These are phyloP conservation scores for Colletotrichum acutatum DNA, from an alignment of 2,329 filamentous ascomycete genomes.

Conservation along the genomic window DNA sequence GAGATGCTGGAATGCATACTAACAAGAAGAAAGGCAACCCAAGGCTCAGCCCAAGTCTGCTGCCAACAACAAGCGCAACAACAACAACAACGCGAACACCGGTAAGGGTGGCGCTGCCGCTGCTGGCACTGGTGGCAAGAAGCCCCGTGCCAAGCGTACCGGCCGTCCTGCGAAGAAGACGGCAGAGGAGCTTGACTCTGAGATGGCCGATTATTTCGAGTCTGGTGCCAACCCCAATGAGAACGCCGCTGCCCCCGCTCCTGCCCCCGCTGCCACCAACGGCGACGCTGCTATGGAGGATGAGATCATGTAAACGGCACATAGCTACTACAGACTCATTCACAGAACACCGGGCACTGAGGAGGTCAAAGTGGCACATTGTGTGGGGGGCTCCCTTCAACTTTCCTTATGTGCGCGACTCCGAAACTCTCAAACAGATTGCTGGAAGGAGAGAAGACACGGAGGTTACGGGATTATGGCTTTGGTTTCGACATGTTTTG, in stretches of 20 bases:
- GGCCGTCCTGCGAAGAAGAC: constrained; percentile 85
- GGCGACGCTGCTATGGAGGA: constrained; percentile 75
- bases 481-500: constrained; percentile 29
- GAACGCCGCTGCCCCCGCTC: constrained; percentile 58
- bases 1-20: constrained; percentile 9
- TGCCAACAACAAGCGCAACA: constrained; percentile 73
- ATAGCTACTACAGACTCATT: background rate
- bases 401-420: constrained; percentile 28
- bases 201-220: constrained; percentile 97
- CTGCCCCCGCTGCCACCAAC: constrained; percentile 55
- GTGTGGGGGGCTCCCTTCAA: constrained; percentile 5
- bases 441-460: constrained; percentile 20
- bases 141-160: constrained; percentile 65
- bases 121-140: constrained; percentile 62
- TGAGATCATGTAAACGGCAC: constrained; percentile 63
- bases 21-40: constrained; percentile 58
- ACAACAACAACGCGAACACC: constrained; percentile 54
- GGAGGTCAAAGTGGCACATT: background rate
- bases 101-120: constrained; percentile 53
- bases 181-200: constrained; percentile 92
- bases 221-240: constrained; percentile 53
- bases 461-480: constrained; percentile 28
- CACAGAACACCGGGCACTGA: background rate
- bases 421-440: constrained; percentile 23
- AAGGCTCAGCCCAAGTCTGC: constrained; percentile 87